These are phyloP conservation scores for Aspergillus asperescens DNA, from an alignment of 495 filamentous ascomycete genomes.

Conservation along the genomic window DNA sequence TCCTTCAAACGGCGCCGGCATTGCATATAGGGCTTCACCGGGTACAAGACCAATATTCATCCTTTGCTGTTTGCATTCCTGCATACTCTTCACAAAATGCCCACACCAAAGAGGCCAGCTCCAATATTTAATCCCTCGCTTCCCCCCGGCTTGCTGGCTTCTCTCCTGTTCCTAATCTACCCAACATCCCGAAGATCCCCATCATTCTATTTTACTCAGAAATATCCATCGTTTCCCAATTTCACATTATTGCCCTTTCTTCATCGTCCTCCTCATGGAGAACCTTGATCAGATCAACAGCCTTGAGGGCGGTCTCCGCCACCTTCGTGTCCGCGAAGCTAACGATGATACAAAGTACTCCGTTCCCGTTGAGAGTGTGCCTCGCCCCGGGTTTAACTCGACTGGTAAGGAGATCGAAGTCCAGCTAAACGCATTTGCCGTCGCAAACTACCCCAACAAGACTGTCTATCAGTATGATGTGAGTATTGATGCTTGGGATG, in stretches of 20 bases:
- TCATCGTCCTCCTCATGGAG: slow-evolving; percentile 16
- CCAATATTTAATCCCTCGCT: slow-evolving; percentile 5
- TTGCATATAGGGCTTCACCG: slow-evolving; percentile 15
- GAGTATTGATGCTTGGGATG: slow-evolving; percentile 33
- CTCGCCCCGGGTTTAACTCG: slow-evolving; percentile 50
- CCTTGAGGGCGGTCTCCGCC: slow-evolving; percentile 23
- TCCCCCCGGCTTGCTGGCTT: slow-evolving; percentile 7
- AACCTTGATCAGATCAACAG: slow-evolving; percentile 18
- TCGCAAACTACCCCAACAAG: slow-evolving; percentile 47
- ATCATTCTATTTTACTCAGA: not conserved
- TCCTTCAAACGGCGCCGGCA: slow-evolving; percentile 13
- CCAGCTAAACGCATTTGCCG: slow-evolving; percentile 66
- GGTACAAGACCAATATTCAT: slow-evolving; percentile 19
- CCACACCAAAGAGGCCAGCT: slow-evolving; percentile 1
- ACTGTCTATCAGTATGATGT: slow-evolving; percentile 83
- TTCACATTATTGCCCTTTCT: not conserved
- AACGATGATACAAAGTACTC: slow-evolving; percentile 26
- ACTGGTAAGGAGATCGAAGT: slow-evolving; percentile 55
- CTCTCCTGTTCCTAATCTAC: slow-evolving; percentile 7
- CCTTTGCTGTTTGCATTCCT: slow-evolving; percentile 5
- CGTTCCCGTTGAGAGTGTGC: slow-evolving; percentile 26
- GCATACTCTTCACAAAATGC: slow-evolving; percentile 15
- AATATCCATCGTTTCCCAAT: not conserved
- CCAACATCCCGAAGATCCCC: not conserved
- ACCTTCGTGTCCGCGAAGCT: slow-evolving; percentile 21